Base-by-base conservation (phyloP, 2,329 filamentous ascomycete genomes). In the Microsporum audouinii region DNA sequence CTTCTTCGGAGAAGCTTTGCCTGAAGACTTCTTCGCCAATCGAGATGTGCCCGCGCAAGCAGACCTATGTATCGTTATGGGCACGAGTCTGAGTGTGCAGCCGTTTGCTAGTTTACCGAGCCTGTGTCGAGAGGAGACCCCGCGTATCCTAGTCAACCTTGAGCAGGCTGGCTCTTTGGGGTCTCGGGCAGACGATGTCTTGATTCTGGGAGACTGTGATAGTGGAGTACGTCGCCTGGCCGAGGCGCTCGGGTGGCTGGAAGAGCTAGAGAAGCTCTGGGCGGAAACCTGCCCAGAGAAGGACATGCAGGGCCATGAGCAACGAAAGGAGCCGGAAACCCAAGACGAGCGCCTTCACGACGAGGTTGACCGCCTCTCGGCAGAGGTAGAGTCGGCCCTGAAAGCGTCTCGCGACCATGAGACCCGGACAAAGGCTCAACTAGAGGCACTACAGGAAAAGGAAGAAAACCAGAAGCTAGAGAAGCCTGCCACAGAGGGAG, bases 71-170 rank as follows among this genome's bases (percentile, higher is more conserved):
- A 87, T 97, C 59, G 81, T 96, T 27, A 86, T 96, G 78, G 94
- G 94, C 1, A 96, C 92, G 0, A 96, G 90, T 68, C 75, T 97
- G 62, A 84, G 80, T 0, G 92, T 97, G 1, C 88, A 91, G 64
- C 94, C 94, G 0, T 99, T 99, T 72, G 90, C 92, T 1, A 84
- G 84, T 55, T 77, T 97, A 57, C 91, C 92, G 0, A 76, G 81
- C 12, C 76, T 87, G 66, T 85, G 84, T 27, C 69, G 72, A 2
- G 79, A 85, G 1, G 79, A 78, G 0, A 82, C 82, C 2, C 94
- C 92, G 0, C 82, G 94, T 7, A 76, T 99, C 1, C 79, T 99
- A 23, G 88, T 99, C 73, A 99, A 99, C 72, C 81, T 87, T 75
- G 89, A 96, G 72, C 78, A 77, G 39, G 94, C 96, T 0, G 92